Conservation (phyloP, 768 basidiomycete species). For the Panaeolus papilionaceus region DNA sequence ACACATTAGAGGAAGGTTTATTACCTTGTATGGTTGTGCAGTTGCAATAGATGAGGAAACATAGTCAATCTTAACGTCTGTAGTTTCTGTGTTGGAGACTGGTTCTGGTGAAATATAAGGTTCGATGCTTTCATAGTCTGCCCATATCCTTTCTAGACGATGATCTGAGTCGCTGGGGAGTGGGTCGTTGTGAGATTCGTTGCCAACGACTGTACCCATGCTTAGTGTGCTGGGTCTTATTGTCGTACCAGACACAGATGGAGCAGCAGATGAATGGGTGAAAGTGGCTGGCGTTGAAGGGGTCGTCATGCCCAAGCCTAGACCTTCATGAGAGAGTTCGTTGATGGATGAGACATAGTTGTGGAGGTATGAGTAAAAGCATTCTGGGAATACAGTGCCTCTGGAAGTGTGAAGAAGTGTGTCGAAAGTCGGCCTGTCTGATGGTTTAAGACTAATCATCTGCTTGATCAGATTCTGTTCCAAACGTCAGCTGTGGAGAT, state of each 20-base stretch:
- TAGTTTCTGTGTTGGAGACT: slow-evolving; percentile 45
- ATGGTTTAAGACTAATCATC: slow-evolving; percentile 88
- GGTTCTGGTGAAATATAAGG: slow-evolving; percentile 64
- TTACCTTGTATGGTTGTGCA: slow-evolving; percentile 67
- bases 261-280: slow-evolving; percentile 37
- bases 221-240: slow-evolving; percentile 40
- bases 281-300: slow-evolving; percentile 40
- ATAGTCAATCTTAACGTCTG: slow-evolving; percentile 55
- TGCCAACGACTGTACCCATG: slow-evolving; percentile 24
- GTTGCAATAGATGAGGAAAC: slow-evolving; percentile 40
- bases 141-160: slow-evolving; percentile 83
- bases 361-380: slow-evolving; percentile 94
- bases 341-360: slow-evolving; percentile 86
- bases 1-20: neutral
- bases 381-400: slow-evolving; percentile 86
- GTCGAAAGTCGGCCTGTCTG: slow-evolving; percentile 82
- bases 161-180: slow-evolving; percentile 87
- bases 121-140: slow-evolving; percentile 84
- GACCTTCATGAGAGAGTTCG: slow-evolving; percentile 59
- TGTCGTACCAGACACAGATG: slow-evolving; percentile 40
- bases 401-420: slow-evolving; percentile 75
- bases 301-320: slow-evolving; percentile 48
- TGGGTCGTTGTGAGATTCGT: slow-evolving; percentile 40
- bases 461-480: slow-evolving; percentile 82
- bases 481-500: slow-evolving; percentile 31